Conservation (phyloP, 768 basidiomycete genomes). For the Lactarius sp. region DNA sequence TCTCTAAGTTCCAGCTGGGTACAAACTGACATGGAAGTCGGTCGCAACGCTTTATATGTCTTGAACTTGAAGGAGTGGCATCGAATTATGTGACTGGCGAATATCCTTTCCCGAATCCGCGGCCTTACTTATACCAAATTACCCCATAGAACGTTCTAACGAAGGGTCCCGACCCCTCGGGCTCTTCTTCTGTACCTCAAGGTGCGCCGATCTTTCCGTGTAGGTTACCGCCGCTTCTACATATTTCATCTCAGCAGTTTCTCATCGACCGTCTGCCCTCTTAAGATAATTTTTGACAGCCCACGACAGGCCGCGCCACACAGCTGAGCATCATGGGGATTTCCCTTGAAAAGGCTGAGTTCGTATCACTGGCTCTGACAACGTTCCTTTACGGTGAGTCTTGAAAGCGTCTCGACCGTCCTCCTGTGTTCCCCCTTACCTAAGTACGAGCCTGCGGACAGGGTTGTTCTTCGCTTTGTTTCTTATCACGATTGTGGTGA, state of each 20-base stretch:
- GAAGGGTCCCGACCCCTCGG: no score
- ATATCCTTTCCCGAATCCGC: no score
- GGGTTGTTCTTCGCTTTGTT: conserved; percentile 7
- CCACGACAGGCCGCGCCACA: neutral
- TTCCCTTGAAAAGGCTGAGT: neutral
- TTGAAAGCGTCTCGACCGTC: neutral
- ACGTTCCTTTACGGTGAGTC: conserved; percentile 13
- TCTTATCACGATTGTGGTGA: neutral
- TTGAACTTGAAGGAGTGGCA: no score
- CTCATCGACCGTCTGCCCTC: neutral
- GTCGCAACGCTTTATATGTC: no score
- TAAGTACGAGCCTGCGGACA: neutral
- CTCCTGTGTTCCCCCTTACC: neutral
- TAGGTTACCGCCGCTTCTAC: no score
- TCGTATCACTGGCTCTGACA: neutral
- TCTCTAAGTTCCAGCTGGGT: no score
- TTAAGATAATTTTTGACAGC: neutral
- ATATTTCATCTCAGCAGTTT: neutral
- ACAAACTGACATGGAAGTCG: no score
- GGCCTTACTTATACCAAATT: no score
- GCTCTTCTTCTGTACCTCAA: no score
- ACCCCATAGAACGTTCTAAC: no score
- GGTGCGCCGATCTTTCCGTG: neutral
- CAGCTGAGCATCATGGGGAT: neutral
- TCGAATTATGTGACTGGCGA: no score